A percentile compares a stretch with the other conserved stretches of the same genome.
Conservation (phyloP, 805 yeast species). For the Clavispora vitiphila region DNA sequence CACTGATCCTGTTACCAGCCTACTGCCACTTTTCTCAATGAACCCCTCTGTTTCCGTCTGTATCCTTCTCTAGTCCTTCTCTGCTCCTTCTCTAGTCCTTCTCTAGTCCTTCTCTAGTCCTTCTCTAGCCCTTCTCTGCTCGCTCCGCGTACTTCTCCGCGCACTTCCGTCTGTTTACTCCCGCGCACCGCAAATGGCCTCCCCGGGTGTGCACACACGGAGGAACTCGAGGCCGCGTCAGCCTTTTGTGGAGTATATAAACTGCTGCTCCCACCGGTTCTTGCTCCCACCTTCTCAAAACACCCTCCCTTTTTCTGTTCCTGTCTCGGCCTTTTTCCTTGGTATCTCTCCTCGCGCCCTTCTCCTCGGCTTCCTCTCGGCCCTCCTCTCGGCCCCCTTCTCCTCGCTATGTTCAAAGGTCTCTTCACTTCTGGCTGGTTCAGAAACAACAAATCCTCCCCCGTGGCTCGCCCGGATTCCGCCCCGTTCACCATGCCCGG, state of each 20-base stretch:
- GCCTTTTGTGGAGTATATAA: conserved; percentile 1
- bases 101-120: too few species aligned
- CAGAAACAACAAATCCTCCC: conserved; percentile 4
- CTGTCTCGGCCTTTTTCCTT: too few species aligned
- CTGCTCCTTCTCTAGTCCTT: too few species aligned
- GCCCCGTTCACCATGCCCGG: conserved; percentile 27
- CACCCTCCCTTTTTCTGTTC: neutral
- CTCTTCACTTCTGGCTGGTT: conserved; percentile 11
- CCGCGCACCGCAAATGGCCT: neutral
- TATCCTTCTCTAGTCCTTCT: too few species aligned
- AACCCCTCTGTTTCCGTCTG: too few species aligned
- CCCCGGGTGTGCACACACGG: neutral
- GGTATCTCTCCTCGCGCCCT: neutral
- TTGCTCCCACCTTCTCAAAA: neutral
- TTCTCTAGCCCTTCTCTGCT: too few species aligned
- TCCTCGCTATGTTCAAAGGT: conserved; percentile 8
- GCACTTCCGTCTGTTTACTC: too few species aligned
- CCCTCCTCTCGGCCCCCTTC: neutral
- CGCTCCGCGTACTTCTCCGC: too few species aligned
- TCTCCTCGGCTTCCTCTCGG: neutral
- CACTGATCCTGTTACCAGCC: too few species aligned
- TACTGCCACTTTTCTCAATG: too few species aligned
- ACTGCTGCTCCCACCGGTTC: neutral
- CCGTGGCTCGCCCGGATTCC: conserved; percentile 17
- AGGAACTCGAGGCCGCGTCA: neutral